A percentile compares a stretch with the other conserved stretches of the same genome.
Evolutionary conservation across 257 asterid genomes (phyloP).

Genomic region (Nicotiana noctiflora): DNA sequence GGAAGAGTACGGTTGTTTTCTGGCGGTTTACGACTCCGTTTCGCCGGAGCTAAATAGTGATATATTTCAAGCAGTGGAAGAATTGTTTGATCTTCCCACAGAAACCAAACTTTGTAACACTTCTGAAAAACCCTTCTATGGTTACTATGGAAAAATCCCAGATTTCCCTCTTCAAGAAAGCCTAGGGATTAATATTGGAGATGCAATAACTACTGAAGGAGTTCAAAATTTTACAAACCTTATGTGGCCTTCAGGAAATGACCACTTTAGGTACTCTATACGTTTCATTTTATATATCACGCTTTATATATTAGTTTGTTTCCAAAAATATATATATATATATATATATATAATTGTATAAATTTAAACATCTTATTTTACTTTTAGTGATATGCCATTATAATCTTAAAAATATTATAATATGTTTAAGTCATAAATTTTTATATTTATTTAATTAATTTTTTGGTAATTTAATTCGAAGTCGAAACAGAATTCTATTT

Average conservation of each 20-base stretch:
- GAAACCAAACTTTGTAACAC: constrained; percentile 26
- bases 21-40: constrained; percentile 24
- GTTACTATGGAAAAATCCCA: constrained; percentile 37
- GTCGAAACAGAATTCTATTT: background rate
- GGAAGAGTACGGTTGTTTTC: constrained; percentile 40
- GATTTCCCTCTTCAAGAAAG: constrained; percentile 39
- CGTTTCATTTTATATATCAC: background rate
- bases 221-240: constrained; percentile 21
- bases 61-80: constrained; percentile 17
- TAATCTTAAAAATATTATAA: too few relatives aligned
- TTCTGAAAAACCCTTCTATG: constrained; percentile 37
- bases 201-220: constrained; percentile 21
- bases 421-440: background rate
- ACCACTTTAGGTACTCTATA: constrained; percentile 24
- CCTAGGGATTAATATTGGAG: constrained; percentile 27
- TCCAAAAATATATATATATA: too few relatives aligned
- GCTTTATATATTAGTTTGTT: too few relatives aligned
- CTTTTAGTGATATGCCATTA: background rate
- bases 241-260: constrained; percentile 49
- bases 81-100: constrained; percentile 36
- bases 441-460: background rate
- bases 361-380: background rate
- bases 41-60: constrained; percentile 18
- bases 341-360: too few relatives aligned
- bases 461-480: background rate